Evolutionary conservation across 2,329 filamentous ascomycete species (phyloP).

Genomic region (Sporothrix euskadiensis): DNA sequence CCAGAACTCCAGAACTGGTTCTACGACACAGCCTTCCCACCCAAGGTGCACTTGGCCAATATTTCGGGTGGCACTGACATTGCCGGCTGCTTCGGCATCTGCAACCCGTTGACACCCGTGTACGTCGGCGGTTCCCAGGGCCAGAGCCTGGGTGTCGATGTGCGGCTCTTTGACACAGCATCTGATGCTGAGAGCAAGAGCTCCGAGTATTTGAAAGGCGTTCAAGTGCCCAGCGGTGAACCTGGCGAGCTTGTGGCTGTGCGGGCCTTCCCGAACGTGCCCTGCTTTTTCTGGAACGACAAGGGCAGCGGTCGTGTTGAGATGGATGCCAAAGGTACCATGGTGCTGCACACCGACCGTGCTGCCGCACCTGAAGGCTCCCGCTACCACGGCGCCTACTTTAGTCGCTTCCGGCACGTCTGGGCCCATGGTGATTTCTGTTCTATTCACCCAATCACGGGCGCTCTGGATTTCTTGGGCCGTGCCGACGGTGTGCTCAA

Average conservation of each 20-base stretch:
- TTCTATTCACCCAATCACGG: slow-evolving; percentile 66
- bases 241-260: slow-evolving; percentile 75
- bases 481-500: slow-evolving; percentile 79
- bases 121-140: slow-evolving; percentile 58
- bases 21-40: slow-evolving; percentile 69
- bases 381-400: slow-evolving; percentile 63
- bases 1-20: slow-evolving; percentile 79
- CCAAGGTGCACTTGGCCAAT: slow-evolving; percentile 66
- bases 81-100: slow-evolving; percentile 60
- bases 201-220: slow-evolving; percentile 45
- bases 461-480: slow-evolving; percentile 65
- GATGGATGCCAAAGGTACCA: slow-evolving; percentile 28
- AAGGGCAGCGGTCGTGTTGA: slow-evolving; percentile 32
- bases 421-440: slow-evolving; percentile 87
- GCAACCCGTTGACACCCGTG: slow-evolving; percentile 70
- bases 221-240: slow-evolving; percentile 56
- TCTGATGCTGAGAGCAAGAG: slow-evolving; percentile 45
- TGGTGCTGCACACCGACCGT: slow-evolving; percentile 26
- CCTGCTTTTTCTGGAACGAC: slow-evolving; percentile 66
- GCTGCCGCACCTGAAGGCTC: slow-evolving; percentile 50
- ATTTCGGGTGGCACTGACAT: slow-evolving; percentile 79
- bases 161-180: slow-evolving; percentile 64
- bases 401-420: slow-evolving; percentile 63
- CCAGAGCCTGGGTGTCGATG: slow-evolving; percentile 50
- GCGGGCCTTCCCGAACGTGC: slow-evolving; percentile 72